These are phyloP conservation scores for Pleurozium schreberi DNA, from an alignment of 225 moss, liverwort and hornwort species.

Conservation along the genomic window DNA sequence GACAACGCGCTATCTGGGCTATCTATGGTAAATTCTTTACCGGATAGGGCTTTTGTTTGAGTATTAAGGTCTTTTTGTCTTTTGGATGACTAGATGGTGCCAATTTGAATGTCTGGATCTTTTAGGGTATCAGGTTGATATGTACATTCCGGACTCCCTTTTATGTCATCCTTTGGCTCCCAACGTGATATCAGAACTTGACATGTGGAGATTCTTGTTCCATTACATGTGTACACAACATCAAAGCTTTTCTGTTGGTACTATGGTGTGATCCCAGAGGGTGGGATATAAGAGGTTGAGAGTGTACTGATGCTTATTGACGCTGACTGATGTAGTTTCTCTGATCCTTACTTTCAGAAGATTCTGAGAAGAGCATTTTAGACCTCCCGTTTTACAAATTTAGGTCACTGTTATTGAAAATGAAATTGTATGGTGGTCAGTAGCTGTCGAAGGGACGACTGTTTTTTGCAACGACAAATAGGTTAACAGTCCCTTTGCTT, in stretches of 20 bases:
- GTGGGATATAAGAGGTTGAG: background rate
- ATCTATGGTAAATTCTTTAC: slow-evolving; percentile 50
- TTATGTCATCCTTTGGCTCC: background rate
- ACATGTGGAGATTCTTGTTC: background rate
- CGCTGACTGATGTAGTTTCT: background rate
- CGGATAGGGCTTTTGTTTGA: background rate
- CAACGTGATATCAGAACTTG: background rate
- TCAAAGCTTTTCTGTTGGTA: background rate
- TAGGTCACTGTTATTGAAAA: background rate
- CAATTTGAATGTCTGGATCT: background rate
- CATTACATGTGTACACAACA: background rate
- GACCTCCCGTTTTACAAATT: background rate
- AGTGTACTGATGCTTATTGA: background rate
- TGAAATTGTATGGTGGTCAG: background rate
- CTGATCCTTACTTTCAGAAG: background rate
- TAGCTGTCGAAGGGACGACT: background rate
- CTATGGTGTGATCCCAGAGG: background rate
- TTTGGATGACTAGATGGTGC: background rate
- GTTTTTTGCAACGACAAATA: background rate
- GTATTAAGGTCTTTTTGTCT: background rate
- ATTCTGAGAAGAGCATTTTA: background rate
- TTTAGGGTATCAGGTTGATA: background rate
- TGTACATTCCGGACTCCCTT: background rate
- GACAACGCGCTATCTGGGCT: slow-evolving; percentile 94
- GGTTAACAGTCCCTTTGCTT: background rate